Percentiles rank a stretch among this genome's conserved stretches.
phyloP scores from a whole-genome alignment of 495 filamentous ascomycete genomes.

The Neurospora sp. region DNA sequence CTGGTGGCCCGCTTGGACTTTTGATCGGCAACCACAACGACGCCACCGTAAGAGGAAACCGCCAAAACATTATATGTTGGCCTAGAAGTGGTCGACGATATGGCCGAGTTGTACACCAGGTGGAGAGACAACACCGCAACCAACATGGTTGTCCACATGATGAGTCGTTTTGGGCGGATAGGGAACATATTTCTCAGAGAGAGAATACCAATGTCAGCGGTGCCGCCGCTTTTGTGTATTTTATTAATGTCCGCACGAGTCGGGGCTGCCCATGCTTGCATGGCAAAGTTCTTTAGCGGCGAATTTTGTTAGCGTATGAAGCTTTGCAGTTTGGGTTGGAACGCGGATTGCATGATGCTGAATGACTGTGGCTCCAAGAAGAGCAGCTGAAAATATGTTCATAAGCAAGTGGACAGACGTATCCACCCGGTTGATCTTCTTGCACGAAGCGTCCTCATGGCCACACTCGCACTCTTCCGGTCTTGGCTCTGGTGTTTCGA shows the following conservation, averaged over 20 bases:
- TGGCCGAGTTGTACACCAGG: not conserved
- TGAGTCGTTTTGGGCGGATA: not conserved
- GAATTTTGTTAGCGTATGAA: not conserved
- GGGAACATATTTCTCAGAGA: not conserved
- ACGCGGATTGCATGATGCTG: not conserved
- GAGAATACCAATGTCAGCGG: not conserved
- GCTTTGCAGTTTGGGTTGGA: too few relatives aligned
- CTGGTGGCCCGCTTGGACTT: not conserved
- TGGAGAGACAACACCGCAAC: not conserved
- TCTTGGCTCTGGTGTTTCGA: not conserved
- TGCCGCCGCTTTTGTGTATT: not conserved
- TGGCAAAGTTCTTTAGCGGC: not conserved
- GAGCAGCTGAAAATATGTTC: not conserved
- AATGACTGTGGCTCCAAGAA: not conserved
- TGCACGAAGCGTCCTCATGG: not conserved
- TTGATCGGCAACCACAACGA: not conserved
- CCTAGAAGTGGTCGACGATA: not conserved
- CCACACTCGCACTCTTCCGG: not conserved
- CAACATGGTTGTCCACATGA: not conserved
- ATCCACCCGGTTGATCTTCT: not conserved
- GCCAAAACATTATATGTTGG: not conserved
- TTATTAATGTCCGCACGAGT: not conserved
- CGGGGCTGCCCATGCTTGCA: not conserved
- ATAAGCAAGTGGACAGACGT: not conserved
- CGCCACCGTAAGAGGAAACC: not conserved